A percentile compares a stretch with the other conserved stretches of the same genome.
Evolutionary conservation across 2,329 filamentous ascomycete genomes (phyloP).

Genomic region (Dothidotthia symphoricarpi): DNA sequence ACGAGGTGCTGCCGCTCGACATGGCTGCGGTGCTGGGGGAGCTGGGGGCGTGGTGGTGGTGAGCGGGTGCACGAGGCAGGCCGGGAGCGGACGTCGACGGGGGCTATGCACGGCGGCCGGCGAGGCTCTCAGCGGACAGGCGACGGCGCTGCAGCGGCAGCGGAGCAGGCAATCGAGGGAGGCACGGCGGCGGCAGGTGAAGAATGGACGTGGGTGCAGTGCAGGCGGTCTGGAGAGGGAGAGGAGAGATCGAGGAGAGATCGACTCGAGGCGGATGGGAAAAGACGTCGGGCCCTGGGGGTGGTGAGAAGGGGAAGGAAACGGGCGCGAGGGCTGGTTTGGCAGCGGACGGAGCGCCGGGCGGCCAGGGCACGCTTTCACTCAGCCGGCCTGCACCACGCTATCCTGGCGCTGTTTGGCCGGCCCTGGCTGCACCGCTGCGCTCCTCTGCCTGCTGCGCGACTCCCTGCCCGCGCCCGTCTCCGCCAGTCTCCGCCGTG

Average conservation of each 20-base stretch:
- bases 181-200: slow-evolving; percentile 16
- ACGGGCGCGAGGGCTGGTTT: slow-evolving; percentile 15
- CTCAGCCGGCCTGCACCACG: slow-evolving; percentile 2
- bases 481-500: no score
- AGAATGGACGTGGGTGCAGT: slow-evolving; percentile 17
- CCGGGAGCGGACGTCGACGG: slow-evolving; percentile 25
- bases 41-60: slow-evolving; percentile 8
- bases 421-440: neutral
- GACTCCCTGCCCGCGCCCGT: no score
- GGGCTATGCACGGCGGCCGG: slow-evolving; percentile 26
- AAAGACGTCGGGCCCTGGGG: slow-evolving; percentile 17
- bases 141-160: slow-evolving; percentile 22
- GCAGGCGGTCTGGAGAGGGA: slow-evolving; percentile 5
- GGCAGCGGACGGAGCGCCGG: slow-evolving; percentile 11
- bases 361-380: slow-evolving; percentile 4
- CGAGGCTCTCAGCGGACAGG: slow-evolving; percentile 12
- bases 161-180: slow-evolving; percentile 16
- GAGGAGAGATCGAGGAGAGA: slow-evolving; percentile 22
- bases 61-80: slow-evolving; percentile 20
- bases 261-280: slow-evolving; percentile 21
- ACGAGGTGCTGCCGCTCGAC: slow-evolving; percentile 86
- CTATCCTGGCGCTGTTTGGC: neutral
- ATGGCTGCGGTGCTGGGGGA: slow-evolving; percentile 48
- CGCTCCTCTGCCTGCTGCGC: neutral
- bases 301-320: slow-evolving; percentile 19